phyloP scores from a whole-genome alignment of 306 rosid genomes.

The Pterocarpus macrocarpus region DNA sequence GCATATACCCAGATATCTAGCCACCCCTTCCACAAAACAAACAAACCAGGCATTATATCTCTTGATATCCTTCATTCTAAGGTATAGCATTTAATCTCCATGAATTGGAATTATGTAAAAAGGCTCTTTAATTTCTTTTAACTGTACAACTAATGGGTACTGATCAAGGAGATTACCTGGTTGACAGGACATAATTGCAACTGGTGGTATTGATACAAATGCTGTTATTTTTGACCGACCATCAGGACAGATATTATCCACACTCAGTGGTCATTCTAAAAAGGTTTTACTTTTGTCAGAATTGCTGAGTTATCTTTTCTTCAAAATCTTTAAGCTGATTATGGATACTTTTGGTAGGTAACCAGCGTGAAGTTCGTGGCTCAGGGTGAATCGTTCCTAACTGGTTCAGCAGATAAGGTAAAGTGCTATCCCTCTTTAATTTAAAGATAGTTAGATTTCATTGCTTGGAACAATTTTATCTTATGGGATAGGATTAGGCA shows the following conservation, averaged over 20 bases:
- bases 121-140: background rate
- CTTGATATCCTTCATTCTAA: constrained; percentile 78
- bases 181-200: constrained; percentile 85
- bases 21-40: constrained; percentile 96
- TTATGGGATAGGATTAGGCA: too few relatives aligned
- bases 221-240: constrained; percentile 92
- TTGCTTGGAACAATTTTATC: background rate
- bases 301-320: background rate
- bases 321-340: constrained; percentile 44
- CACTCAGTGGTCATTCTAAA: constrained; percentile 93
- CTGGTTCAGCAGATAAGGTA: constrained; percentile 95
- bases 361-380: constrained; percentile 88
- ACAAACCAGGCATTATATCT: constrained; percentile 88
- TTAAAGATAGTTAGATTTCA: constrained; percentile 1
- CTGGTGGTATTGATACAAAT: constrained; percentile 95
- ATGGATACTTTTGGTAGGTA: constrained; percentile 61
- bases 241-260: constrained; percentile 91
- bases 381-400: constrained; percentile 75
- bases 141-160: background rate
- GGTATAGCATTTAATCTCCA: constrained; percentile 54
- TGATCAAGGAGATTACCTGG: constrained; percentile 30
- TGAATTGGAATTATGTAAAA: background rate
- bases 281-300: constrained; percentile 65
- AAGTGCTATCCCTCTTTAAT: constrained; percentile 21
- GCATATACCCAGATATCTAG: constrained; percentile 95